Evolutionary conservation across 768 basidiomycete genomes (phyloP), one percentile per base, ranked within the genome.

Genomic region (Exidia glandulosa): DNA sequence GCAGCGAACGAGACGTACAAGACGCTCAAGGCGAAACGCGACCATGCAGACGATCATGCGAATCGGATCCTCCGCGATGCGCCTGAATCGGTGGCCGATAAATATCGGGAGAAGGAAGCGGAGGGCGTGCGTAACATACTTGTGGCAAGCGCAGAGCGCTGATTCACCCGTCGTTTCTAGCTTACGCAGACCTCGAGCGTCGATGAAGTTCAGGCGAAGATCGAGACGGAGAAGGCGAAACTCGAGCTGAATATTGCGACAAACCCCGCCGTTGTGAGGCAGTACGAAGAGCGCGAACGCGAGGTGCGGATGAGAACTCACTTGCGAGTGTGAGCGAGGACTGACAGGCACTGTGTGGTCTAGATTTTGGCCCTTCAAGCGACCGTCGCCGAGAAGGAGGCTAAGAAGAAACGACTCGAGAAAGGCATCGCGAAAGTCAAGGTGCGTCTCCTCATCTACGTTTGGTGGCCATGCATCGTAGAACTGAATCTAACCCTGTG

Each of bases 181-280:
- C n/a, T n/a, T n/a, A n/a, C n/a, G n/a, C n/a, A n/a, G n/a, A n/a
- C n/a, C n/a, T n/a, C n/a, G n/a, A n/a, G n/a, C n/a, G n/a, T n/a
- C 25, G 83, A 82, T 1, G 79, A 86, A 61, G 72, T 91, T 33
- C 72, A 79, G 64, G 77, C 73, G 12, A 84, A 86, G 56, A 73
- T 91, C 23, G 84, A 81, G 45, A 79, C 78, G 14, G 79, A 86
- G 57, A 73, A 75, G 62, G 81, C 84, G 14, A 81, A 86, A 62
- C 74, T 95, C 25, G 86, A 90, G 63, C 74, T 88, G 73, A 88
- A 83, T 66, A 76, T 81, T 62, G 79, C 78, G 57, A 84, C 90
- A 23, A 88, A 92, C 63, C 82, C 85, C 1, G 82, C 81, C 27
- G 86, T 94, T 27, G 79, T 95, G 31, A 83, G 87, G 59, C 82